Evolutionary conservation across 1,139 yeast genomes (phyloP), one percentile per base, ranked within the genome.

Genomic region (Debaryomyces udenii): DNA sequence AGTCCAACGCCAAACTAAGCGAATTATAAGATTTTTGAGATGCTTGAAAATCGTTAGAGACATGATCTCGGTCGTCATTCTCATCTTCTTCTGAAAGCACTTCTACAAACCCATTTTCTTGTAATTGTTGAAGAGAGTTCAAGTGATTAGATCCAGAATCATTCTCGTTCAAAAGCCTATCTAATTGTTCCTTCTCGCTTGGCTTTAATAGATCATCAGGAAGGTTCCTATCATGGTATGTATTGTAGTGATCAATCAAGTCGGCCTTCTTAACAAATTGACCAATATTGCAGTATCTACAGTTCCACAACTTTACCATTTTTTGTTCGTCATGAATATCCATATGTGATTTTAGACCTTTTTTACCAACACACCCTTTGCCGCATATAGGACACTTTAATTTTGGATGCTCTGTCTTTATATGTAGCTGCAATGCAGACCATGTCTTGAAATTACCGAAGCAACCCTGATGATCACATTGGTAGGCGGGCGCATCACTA

Each of bases 391-490:
- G 52, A 64, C 97, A 89, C 37, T 71, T 71, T 27, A 84, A 53
- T 55, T 81, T 80, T 9, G 93, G 91, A 61, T 90, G 97, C 27
- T 76, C 83, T 1, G 79, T 74, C 50, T 82, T 85, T 39, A 80
- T 68, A 61, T 91, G 98, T 7, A 75, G 61, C 53, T 84, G 93
- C 31, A 89, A 66, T 1, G 83, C 85, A 1, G 89, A 78, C 94
- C 96, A 86, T 0, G 87, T 84, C 46, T 77, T 75, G 61, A 88
- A 87, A 40, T 73, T 70, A 44, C 67, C 59, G 45, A 74, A 71
- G 56, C 95, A 86, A 1, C 81, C 81, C 1, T 80, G 71, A 46
- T 66, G 73, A 39, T 80, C 81, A 61, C 95, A 86, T 45, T 78
- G 82, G 47, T 83, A 78, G 7, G 76, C 74, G 0, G 84, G 78